These are phyloP conservation scores for Xylariaceae sp. DNA, from an alignment of 2,329 filamentous ascomycete genomes.

Conservation along the genomic window DNA sequence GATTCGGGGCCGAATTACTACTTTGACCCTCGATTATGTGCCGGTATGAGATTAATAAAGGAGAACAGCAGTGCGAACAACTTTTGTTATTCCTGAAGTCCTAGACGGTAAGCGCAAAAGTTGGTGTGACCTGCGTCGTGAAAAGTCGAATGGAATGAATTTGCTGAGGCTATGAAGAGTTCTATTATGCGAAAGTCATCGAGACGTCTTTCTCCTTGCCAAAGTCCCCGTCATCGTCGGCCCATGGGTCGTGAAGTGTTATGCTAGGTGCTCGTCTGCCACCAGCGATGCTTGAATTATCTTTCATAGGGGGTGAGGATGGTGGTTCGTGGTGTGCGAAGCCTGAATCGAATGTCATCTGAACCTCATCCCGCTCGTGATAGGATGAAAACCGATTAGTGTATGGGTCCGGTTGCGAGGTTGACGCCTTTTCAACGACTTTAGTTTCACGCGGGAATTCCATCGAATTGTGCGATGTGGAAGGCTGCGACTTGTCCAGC, in stretches of 20 bases:
- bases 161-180: background rate
- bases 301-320: constrained; percentile 32
- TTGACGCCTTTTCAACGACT: constrained; percentile 40
- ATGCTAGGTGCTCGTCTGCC: constrained; percentile 47
- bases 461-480: constrained; percentile 33
- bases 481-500: constrained; percentile 50
- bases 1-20: background rate
- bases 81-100: background rate
- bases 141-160: background rate
- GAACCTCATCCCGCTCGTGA: constrained; percentile 46
- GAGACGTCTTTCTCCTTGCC: constrained; percentile 69
- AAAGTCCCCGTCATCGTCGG: constrained; percentile 61
- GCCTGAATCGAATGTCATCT: constrained; percentile 68
- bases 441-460: constrained; percentile 41
- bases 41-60: constrained; percentile 2
- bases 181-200: constrained; percentile 68
- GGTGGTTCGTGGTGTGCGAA: constrained; percentile 41
- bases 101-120: background rate
- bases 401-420: constrained; percentile 23
- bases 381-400: constrained; percentile 15
- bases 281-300: constrained; percentile 23
- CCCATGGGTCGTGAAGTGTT: constrained; percentile 61
- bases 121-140: background rate
- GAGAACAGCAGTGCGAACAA: constrained; percentile 1
- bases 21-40: background rate